Evolutionary conservation across 805 yeast genomes (phyloP).

Genomic region (Barnettozyma sucrosica): DNA sequence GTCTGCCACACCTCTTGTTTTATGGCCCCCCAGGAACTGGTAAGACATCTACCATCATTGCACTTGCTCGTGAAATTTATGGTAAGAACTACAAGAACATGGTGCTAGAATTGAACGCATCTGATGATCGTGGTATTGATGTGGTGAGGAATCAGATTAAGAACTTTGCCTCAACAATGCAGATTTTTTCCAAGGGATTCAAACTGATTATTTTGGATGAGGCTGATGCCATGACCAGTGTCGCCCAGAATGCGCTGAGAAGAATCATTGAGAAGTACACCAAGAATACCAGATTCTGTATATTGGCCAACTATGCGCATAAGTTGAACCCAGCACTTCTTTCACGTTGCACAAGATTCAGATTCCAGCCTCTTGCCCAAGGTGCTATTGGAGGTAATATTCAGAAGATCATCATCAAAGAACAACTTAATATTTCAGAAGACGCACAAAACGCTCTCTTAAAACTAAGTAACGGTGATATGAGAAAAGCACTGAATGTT

Average conservation of each 20-base stretch:
- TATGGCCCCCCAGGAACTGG: conserved; percentile 97
- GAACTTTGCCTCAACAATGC: conserved; percentile 93
- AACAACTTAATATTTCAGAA: conserved; percentile 49
- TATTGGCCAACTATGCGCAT: conserved; percentile 92
- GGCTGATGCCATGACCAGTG: conserved; percentile 91
- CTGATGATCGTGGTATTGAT: conserved; percentile 96
- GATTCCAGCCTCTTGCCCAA: conserved; percentile 76
- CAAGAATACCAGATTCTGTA: conserved; percentile 91
- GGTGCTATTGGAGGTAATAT: conserved; percentile 67
- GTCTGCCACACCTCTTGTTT: conserved; percentile 85
- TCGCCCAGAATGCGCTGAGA: conserved; percentile 78
- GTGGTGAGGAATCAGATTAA: conserved; percentile 97
- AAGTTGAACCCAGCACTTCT: conserved; percentile 91
- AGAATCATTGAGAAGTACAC: conserved; percentile 85
- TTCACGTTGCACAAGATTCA: conserved; percentile 91
- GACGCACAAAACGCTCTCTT: conserved; percentile 65
- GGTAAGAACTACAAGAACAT: conserved; percentile 79
- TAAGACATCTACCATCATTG: conserved; percentile 82
- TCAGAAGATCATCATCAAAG: conserved; percentile 61
- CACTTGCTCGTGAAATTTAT: conserved; percentile 80
- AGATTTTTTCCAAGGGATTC: conserved; percentile 81
- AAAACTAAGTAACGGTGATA: conserved; percentile 82
- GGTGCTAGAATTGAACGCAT: conserved; percentile 93
- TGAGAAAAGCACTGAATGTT: conserved; percentile 92
- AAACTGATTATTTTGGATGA: conserved; percentile 91